A percentile compares a stretch with the other conserved stretches of the same genome.
phyloP scores from a whole-genome alignment of 306 rosid genomes.

The Glycyrrhiza uralensis region DNA sequence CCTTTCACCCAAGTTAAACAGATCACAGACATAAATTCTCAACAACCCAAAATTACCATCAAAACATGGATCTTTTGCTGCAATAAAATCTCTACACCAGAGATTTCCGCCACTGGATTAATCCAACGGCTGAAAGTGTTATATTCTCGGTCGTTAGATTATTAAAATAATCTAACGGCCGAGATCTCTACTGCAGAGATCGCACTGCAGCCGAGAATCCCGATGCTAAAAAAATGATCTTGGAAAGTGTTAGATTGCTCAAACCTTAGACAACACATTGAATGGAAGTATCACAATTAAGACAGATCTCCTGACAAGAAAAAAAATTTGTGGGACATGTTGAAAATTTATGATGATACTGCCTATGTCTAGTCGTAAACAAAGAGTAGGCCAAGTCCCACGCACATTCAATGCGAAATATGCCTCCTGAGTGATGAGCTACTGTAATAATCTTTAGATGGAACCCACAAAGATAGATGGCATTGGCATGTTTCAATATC shows the following conservation, averaged over 20 bases:
- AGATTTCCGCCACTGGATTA: too few species aligned
- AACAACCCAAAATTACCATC: constrained; percentile 27
- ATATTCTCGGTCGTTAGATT: too few species aligned
- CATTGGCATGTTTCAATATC: constrained; percentile 21
- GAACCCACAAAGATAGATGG: constrained; percentile 63
- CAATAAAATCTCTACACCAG: too few species aligned
- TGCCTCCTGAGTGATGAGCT: constrained; percentile 18
- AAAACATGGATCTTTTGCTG: too few species aligned
- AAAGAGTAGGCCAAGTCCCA: constrained; percentile 27
- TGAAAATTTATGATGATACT: constrained; percentile 24
- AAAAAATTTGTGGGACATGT: constrained; percentile 42
- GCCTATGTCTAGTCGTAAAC: background rate
- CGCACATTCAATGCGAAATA: constrained; percentile 39
- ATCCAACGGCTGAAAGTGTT: too few species aligned
- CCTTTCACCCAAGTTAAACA: constrained; percentile 4
- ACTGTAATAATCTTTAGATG: constrained; percentile 38
- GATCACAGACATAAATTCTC: constrained; percentile 7
- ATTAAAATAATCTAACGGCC: too few species aligned
- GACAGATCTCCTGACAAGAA: constrained; percentile 17
- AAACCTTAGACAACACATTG: constrained; percentile 31
- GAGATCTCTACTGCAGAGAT: too few species aligned
- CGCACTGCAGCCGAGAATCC: too few species aligned
- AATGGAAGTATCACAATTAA: constrained; percentile 28
- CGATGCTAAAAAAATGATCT: too few species aligned
- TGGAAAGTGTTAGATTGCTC: background rate